Evolutionary conservation across 2,329 filamentous ascomycete genomes (phyloP), one percentile per base, ranked within the genome.

Genomic region (Aspergillus floridensis): DNA sequence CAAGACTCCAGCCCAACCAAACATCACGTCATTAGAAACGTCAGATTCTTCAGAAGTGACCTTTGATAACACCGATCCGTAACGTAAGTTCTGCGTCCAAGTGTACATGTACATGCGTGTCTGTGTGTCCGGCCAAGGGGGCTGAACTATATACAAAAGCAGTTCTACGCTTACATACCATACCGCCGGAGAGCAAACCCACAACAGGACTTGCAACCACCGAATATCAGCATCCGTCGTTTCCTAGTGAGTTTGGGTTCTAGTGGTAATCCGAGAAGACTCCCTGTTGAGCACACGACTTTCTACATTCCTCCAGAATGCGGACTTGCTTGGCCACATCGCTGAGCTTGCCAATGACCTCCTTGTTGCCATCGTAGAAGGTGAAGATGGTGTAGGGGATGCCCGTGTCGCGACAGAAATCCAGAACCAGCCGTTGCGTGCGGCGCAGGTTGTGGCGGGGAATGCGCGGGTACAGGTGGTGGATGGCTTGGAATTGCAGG

Each of bases 351-450:
- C 89, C 82, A 67, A 96, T 85, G 12, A 96, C 91, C 66, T 91
- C 82, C 75, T 88, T 88, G 74, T 95, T 96, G 5, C 92, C 90
- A 65, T 92, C 86, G 19, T 90, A 85, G 71, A 96, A 96, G 1
- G 90, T 91, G 70, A 93, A 93, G 55, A 95, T 81, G 5, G 91
- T 89, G 70, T 96, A 96, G 1, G 90, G 91, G 58, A 96, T 91
- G 16, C 86, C 87, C 0, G 91, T 91, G 26, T 96, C 92, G 50
- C 86, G 80, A 68, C 92, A 96, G 69, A 96, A 96, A 49, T 91
- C 86, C 68, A 88, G 82, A 10, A 96, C 90, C 38, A 95, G 80
- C 66, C 83, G 86, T 76, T 95, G 92, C 4, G 88, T 84, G 59
- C 79, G 80, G 50, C 92, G 87, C 54, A 96, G 82, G 73, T 96